phyloP scores from a whole-genome alignment of 768 basidiomycete species.

The Galerina sulciceps region DNA sequence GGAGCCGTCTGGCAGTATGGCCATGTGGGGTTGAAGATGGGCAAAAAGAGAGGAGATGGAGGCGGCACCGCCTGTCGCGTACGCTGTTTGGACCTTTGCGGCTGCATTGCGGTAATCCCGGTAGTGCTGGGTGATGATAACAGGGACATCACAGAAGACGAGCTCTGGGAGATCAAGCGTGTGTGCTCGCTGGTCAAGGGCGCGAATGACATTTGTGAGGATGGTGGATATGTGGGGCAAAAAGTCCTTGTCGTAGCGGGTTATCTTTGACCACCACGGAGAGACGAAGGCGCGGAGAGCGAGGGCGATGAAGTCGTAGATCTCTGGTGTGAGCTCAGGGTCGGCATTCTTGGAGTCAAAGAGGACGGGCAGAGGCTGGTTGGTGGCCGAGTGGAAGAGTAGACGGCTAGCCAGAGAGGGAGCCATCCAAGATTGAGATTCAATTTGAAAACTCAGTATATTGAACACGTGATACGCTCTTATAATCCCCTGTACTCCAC shows the following conservation, averaged over 20 bases:
- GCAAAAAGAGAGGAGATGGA: constrained; percentile 75
- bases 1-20: constrained; percentile 65
- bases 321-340: constrained; percentile 64
- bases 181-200: constrained; percentile 60
- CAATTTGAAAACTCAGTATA: no score
- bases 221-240: constrained; percentile 71
- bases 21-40: constrained; percentile 84
- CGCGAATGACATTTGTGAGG: constrained; percentile 59
- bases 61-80: constrained; percentile 68
- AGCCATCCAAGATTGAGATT: constrained; percentile 22
- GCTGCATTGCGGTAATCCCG: constrained; percentile 74
- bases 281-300: constrained; percentile 77
- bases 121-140: constrained; percentile 75
- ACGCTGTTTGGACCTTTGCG: constrained; percentile 67
- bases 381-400: constrained; percentile 54
- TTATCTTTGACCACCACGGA: constrained; percentile 86
- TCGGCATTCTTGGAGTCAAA: constrained; percentile 47
- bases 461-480: constrained; percentile 17
- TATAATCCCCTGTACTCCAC: constrained; percentile 6
- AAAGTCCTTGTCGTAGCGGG: constrained; percentile 83
- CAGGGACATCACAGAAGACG: constrained; percentile 64
- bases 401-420: constrained; percentile 50
- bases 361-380: constrained; percentile 53
- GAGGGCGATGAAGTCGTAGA: constrained; percentile 83
- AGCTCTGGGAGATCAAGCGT: constrained; percentile 63